A percentile compares a stretch with the other conserved stretches of the same genome.
phyloP scores from a whole-genome alignment of 257 asterid species.

The Knoxia roxburghii region DNA sequence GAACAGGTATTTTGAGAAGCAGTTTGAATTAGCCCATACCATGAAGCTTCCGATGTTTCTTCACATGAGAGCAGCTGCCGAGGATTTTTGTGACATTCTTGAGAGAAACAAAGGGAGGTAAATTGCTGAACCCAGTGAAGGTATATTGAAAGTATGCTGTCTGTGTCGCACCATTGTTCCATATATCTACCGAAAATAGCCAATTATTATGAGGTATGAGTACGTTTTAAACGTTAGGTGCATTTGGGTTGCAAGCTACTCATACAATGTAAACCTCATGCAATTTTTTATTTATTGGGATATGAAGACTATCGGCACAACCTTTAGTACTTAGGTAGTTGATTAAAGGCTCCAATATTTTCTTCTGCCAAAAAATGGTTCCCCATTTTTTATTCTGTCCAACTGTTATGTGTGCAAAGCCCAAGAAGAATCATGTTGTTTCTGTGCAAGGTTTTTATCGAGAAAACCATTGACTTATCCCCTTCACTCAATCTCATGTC shows the following conservation, averaged over 20 bases:
- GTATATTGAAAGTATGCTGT: background rate
- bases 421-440: background rate
- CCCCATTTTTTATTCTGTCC: background rate
- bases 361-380: background rate
- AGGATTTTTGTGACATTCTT: constrained; percentile 75
- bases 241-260: background rate
- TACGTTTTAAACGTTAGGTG: background rate
- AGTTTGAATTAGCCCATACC: constrained; percentile 83
- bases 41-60: constrained; percentile 94
- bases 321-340: background rate
- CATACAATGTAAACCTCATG: background rate
- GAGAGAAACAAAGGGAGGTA: constrained; percentile 62
- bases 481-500: constrained; percentile 5
- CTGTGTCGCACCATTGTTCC: background rate
- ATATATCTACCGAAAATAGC: background rate
- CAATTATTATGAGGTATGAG: background rate
- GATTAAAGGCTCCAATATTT: background rate
- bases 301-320: too few relatives aligned
- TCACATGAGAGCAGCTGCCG: constrained; percentile 98
- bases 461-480: background rate
- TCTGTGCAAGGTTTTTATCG: background rate
- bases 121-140: constrained; percentile 5
- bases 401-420: background rate
- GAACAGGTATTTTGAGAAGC: constrained; percentile 85
- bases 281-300: background rate